Evolutionary conservation across 768 basidiomycete genomes (phyloP).

Genomic region (Boletus huronensis): DNA sequence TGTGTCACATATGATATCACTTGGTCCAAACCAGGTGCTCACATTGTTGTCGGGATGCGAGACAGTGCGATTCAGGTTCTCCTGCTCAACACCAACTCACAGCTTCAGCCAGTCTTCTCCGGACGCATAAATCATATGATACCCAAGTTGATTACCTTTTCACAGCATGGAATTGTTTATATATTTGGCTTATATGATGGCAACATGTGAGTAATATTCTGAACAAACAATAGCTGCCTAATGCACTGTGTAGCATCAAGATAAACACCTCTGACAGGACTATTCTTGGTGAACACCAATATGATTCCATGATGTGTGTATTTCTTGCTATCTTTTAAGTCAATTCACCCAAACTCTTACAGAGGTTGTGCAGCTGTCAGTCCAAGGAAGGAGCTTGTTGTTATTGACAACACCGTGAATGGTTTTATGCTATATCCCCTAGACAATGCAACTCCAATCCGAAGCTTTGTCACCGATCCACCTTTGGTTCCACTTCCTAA

Average conservation of each 20-base stretch:
- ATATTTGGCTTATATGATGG: constrained; percentile 10
- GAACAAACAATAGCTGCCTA: too few relatives aligned
- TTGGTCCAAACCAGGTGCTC: not conserved
- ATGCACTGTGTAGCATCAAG: not conserved
- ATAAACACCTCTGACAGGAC: not conserved
- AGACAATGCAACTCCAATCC: not conserved
- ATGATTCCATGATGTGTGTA: constrained; percentile 4
- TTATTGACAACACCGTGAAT: constrained; percentile 9
- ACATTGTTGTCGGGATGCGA: not conserved
- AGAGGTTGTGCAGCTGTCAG: constrained; percentile 3
- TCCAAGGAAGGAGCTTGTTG: not conserved
- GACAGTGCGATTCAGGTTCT: constrained; percentile 2
- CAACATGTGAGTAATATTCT: constrained; percentile 8
- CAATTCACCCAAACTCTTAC: not conserved
- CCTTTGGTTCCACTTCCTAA: constrained; percentile 1
- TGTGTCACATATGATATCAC: not conserved
- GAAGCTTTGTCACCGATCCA: not conserved
- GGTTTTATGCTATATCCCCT: constrained; percentile 7
- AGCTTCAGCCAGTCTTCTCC: constrained; percentile 3
- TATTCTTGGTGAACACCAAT: constrained; percentile 1
- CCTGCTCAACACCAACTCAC: constrained; percentile 1
- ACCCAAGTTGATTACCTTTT: not conserved
- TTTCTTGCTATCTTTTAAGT: not conserved
- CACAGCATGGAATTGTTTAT: not conserved
- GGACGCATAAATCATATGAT: not conserved